phyloP scores from a whole-genome alignment of 2,329 filamentous ascomycete species.

The Penicillium sp. region DNA sequence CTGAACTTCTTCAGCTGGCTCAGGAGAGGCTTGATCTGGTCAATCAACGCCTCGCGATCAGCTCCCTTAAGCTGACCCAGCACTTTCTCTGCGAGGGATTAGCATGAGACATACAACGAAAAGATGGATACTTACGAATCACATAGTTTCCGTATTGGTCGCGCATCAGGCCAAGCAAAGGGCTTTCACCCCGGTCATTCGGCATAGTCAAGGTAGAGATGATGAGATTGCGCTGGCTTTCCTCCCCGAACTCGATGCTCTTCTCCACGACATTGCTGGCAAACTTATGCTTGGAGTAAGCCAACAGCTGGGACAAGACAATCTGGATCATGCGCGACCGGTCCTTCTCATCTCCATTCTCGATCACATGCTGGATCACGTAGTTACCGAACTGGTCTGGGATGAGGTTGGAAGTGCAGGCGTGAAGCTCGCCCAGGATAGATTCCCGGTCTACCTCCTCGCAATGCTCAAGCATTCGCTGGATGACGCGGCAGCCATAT shows the following conservation, averaged over 20 bases:
- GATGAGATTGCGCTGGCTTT: conserved; percentile 64
- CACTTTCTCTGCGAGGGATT: conserved; percentile 59
- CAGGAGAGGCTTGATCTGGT: conserved; percentile 59
- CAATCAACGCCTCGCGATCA: conserved; percentile 56
- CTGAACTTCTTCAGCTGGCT: conserved; percentile 57
- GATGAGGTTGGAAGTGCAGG: conserved; percentile 65
- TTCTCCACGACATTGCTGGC: conserved; percentile 97
- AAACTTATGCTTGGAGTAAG: conserved; percentile 87
- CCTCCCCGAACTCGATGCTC: conserved; percentile 68
- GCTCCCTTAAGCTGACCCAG: conserved; percentile 56
- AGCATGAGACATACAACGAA: conserved; percentile 15
- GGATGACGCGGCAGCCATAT: conserved; percentile 88
- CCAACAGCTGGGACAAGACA: conserved; percentile 65
- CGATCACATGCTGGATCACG: conserved; percentile 86
- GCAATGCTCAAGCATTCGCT: conserved; percentile 81
- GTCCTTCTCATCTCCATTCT: conserved; percentile 68
- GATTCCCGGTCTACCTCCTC: conserved; percentile 62
- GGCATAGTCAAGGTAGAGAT: conserved; percentile 56
- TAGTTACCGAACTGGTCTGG: conserved; percentile 93
- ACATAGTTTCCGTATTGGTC: conserved; percentile 96
- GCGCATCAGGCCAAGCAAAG: conserved; percentile 72
- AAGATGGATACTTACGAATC: conserved; percentile 66
- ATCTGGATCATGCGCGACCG: conserved; percentile 65
- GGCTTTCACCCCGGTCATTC: conserved; percentile 60
- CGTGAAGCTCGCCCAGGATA: conserved; percentile 74